These are phyloP conservation scores for Pichia norvegensis DNA, from an alignment of 1,139 yeast species.

Conservation along the genomic window DNA sequence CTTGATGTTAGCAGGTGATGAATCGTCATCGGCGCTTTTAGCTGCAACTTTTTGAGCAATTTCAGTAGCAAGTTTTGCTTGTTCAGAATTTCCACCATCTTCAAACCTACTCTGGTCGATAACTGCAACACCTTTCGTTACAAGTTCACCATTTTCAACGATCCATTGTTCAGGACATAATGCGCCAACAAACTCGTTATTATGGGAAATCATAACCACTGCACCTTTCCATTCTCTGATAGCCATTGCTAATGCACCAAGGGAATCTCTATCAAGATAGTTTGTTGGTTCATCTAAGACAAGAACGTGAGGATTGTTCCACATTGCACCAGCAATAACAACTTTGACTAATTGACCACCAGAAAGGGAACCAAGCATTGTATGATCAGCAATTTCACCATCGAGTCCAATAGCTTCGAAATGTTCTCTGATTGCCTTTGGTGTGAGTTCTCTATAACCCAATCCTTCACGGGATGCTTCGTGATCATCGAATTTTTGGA, in stretches of 20 bases:
- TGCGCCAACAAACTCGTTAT: constrained; percentile 94
- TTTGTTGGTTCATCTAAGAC: constrained; percentile 98
- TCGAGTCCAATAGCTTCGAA: constrained; percentile 96
- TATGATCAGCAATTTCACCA: constrained; percentile 97
- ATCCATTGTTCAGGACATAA: constrained; percentile 98
- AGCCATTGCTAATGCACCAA: constrained; percentile 95
- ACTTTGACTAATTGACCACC: constrained; percentile 98
- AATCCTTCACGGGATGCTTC: constrained; percentile 98
- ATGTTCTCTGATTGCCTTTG: constrained; percentile 89
- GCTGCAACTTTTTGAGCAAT: constrained; percentile 34
- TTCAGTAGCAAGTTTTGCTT: constrained; percentile 35
- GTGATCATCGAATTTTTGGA: constrained; percentile 94
- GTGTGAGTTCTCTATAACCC: constrained; percentile 89
- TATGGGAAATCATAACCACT: constrained; percentile 97
- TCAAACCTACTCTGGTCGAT: constrained; percentile 77
- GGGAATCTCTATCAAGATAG: constrained; percentile 93
- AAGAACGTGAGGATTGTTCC: constrained; percentile 98
- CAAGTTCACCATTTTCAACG: constrained; percentile 85
- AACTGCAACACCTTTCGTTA: constrained; percentile 70
- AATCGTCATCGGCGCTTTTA: constrained; percentile 64
- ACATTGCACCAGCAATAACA: constrained; percentile 99
- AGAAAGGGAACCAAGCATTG: constrained; percentile 91
- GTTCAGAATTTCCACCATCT: constrained; percentile 45
- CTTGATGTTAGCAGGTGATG: constrained; percentile 89
- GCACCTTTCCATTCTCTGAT: constrained; percentile 98